These are phyloP conservation scores for Candida taoyuanica DNA, from an alignment of 805 yeast genomes.

Conservation along the genomic window DNA sequence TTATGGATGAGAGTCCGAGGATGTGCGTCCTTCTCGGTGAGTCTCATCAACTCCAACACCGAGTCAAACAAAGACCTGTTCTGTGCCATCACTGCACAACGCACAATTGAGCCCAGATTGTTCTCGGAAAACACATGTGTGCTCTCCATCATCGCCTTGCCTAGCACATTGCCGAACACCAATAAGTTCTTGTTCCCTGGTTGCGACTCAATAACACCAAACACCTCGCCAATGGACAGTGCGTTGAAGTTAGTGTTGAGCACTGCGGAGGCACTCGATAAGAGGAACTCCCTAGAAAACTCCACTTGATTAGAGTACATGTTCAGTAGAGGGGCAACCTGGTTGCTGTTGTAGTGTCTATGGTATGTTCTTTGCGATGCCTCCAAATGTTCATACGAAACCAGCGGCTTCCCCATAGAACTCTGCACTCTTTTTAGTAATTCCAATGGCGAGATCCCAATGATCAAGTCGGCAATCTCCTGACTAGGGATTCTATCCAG, in stretches of 20 bases:
- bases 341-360: slow-evolving; percentile 1
- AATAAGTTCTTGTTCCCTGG: slow-evolving; percentile 12
- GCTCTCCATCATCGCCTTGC: neutral
- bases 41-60: slow-evolving; percentile 4
- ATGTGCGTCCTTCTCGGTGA: slow-evolving; percentile 4
- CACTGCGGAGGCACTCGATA: slow-evolving; percentile 4
- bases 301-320: neutral
- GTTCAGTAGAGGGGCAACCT: neutral
- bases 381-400: slow-evolving; percentile 6
- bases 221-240: slow-evolving; percentile 1
- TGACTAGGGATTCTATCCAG: slow-evolving; percentile 4
- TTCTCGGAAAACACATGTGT: slow-evolving; percentile 1
- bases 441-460: neutral
- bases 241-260: slow-evolving; percentile 6
- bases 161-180: slow-evolving; percentile 3
- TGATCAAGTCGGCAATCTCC: slow-evolving; percentile 3
- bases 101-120: slow-evolving; percentile 1
- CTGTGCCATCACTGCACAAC: slow-evolving; percentile 3
- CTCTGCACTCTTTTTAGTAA: slow-evolving; percentile 1
- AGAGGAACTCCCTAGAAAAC: slow-evolving; percentile 6
- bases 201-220: neutral
- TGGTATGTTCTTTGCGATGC: slow-evolving; percentile 3
- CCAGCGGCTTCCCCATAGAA: slow-evolving; percentile 1
- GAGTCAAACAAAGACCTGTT: slow-evolving; percentile 7
- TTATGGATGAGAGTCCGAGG: slow-evolving; percentile 7